phyloP scores from a whole-genome alignment of 768 basidiomycete species.

The Suillus clintonianus region DNA sequence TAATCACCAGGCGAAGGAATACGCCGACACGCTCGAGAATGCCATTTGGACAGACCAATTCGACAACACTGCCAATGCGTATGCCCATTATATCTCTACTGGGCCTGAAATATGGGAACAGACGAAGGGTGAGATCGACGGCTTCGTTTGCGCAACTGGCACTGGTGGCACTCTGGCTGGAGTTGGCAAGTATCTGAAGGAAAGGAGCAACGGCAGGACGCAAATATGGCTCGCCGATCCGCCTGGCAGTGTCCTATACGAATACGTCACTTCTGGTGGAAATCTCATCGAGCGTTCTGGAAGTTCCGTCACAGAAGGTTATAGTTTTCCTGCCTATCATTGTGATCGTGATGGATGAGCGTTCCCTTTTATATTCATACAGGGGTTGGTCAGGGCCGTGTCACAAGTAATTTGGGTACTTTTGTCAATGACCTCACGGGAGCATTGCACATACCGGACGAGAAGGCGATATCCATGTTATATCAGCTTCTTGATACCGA shows the following conservation, averaged over 20 bases:
- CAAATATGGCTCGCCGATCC: slow-evolving; percentile 97
- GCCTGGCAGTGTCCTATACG: slow-evolving; percentile 88
- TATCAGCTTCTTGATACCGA: slow-evolving; percentile 90
- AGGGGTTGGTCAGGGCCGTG: slow-evolving; percentile 97
- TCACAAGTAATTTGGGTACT: slow-evolving; percentile 87
- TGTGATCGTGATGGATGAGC: slow-evolving; percentile 1
- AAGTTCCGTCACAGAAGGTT: slow-evolving; percentile 92
- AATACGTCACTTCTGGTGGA: slow-evolving; percentile 79
- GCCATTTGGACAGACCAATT: slow-evolving; percentile 98
- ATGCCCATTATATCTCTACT: slow-evolving; percentile 87
- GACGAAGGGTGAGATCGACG: slow-evolving; percentile 75
- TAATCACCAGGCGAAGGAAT: slow-evolving; percentile 95
- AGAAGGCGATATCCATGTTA: slow-evolving; percentile 88
- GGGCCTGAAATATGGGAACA: slow-evolving; percentile 98
- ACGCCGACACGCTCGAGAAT: slow-evolving; percentile 71
- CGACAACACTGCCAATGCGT: slow-evolving; percentile 90
- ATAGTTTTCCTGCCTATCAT: slow-evolving; percentile 5
- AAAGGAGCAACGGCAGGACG: slow-evolving; percentile 73
- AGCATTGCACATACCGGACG: slow-evolving; percentile 83
- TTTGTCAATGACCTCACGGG: slow-evolving; percentile 80
- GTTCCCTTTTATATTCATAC: background rate
- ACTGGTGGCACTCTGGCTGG: slow-evolving; percentile 98
- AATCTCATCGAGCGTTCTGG: slow-evolving; percentile 74
- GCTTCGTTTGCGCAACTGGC: slow-evolving; percentile 92
- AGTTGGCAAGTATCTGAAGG: slow-evolving; percentile 79